Conservation (phyloP, 202 grass and related monocot species). For the Brachypodium distachyon region DNA sequence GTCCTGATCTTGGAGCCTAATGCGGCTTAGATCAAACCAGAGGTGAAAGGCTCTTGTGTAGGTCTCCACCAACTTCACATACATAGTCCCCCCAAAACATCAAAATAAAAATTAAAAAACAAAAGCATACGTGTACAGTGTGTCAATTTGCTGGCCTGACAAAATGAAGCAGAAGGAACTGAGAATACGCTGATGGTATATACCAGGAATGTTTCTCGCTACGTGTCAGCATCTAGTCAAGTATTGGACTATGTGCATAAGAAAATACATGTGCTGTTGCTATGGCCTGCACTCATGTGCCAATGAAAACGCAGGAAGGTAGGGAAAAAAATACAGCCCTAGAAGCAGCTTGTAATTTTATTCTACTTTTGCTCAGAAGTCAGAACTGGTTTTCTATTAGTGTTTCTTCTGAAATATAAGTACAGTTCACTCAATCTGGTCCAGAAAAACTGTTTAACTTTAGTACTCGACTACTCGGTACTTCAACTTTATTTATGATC, state of each 20-base stretch:
- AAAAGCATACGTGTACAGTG: background rate
- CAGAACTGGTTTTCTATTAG: background rate
- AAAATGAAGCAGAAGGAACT: conserved; percentile 6
- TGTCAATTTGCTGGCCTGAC: conserved; percentile 15
- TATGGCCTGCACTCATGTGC: background rate
- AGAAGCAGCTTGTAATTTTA: background rate
- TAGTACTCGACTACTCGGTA: too few relatives aligned
- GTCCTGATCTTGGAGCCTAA: conserved; percentile 11
- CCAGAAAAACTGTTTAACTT: background rate
- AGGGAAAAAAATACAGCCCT: background rate
- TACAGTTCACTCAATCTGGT: conserved; percentile 2
- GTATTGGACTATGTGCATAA: conserved; percentile 1
- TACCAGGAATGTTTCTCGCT: conserved; percentile 21
- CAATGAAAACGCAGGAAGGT: background rate
- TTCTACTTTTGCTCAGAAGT: background rate
- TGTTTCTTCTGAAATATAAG: background rate
- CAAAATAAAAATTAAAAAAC: background rate
- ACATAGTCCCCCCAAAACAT: background rate
- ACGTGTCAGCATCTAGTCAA: conserved; percentile 17
- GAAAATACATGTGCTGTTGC: background rate
- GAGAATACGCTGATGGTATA: conserved; percentile 16
- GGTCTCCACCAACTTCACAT: conserved; percentile 24
- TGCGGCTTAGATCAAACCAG: conserved; percentile 1
- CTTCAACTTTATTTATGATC: conserved; percentile 10
- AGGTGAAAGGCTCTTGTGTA: conserved; percentile 11